Percentiles rank a stretch among this genome's conserved stretches.
Evolutionary conservation across 139 green algal species (phyloP).

Genomic region (Diplosphaera chodatii): DNA sequence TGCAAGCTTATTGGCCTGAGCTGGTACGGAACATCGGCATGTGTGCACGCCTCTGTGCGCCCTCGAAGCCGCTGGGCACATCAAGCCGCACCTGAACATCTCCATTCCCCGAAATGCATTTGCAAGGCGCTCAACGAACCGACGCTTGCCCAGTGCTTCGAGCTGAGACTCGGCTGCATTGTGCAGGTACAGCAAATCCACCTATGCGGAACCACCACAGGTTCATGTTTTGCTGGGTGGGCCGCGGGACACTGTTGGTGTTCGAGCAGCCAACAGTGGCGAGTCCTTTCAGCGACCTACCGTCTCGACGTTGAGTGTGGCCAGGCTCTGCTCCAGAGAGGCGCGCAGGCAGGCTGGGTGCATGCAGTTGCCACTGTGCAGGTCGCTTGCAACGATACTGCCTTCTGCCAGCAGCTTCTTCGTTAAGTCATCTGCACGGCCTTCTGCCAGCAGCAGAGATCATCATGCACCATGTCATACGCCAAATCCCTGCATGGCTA

Average conservation of each 20-base stretch:
- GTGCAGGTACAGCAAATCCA: slow-evolving; percentile 74
- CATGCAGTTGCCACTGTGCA: slow-evolving; percentile 46
- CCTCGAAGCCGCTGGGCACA: no score
- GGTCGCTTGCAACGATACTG: slow-evolving; percentile 14
- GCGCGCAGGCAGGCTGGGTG: slow-evolving; percentile 42
- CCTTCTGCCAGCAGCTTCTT: neutral
- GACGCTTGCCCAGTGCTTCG: slow-evolving; percentile 9
- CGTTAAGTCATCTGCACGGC: slow-evolving; percentile 7
- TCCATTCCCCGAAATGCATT: slow-evolving; percentile 27
- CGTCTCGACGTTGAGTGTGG: slow-evolving; percentile 37
- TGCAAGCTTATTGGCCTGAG: no score
- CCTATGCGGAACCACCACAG: no score
- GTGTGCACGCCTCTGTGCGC: no score
- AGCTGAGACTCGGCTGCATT: slow-evolving; percentile 60
- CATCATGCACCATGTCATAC: no score
- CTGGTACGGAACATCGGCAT: no score
- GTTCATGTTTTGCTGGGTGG: no score
- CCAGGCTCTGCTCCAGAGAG: slow-evolving; percentile 38
- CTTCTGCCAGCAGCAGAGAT: no score
- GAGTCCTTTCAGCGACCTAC: no score
- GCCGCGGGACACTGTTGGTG: no score
- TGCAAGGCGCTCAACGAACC: slow-evolving; percentile 35
- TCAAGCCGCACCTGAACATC: neutral
- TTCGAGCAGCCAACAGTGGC: no score
- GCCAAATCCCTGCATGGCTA: slow-evolving; percentile 13